These are phyloP conservation scores for Picochlorum sp. DNA, from an alignment of 139 green algal genomes.

Conservation along the genomic window DNA sequence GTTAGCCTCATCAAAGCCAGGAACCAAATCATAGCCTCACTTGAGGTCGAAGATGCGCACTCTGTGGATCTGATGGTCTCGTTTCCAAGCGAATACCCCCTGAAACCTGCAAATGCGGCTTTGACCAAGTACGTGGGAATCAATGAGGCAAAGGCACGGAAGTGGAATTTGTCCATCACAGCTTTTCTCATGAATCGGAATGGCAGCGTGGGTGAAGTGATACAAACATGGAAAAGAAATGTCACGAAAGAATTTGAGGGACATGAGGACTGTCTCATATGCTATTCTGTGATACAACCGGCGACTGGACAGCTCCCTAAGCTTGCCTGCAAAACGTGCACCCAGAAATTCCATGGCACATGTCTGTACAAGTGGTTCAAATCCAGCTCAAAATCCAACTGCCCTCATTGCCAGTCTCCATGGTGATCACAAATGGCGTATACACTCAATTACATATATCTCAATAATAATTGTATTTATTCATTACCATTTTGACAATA, in stretches of 20 bases:
- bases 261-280: slow-evolving; percentile 95
- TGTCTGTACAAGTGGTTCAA: slow-evolving; percentile 98
- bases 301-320: slow-evolving; percentile 70
- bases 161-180: slow-evolving; percentile 88
- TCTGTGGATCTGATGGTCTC: slow-evolving; percentile 73
- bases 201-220: slow-evolving; percentile 62
- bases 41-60: slow-evolving; percentile 68
- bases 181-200: slow-evolving; percentile 81
- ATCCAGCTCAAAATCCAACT: slow-evolving; percentile 69
- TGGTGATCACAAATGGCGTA: slow-evolving; percentile 33
- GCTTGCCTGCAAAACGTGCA: slow-evolving; percentile 68
- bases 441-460: background rate
- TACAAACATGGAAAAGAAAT: slow-evolving; percentile 78
- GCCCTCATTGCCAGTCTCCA: slow-evolving; percentile 83
- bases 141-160: slow-evolving; percentile 69
- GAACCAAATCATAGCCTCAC: background rate
- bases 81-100: slow-evolving; percentile 69
- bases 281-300: slow-evolving; percentile 83
- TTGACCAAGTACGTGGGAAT: slow-evolving; percentile 69
- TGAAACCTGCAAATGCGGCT: slow-evolving; percentile 63
- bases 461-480: background rate
- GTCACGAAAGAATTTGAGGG: slow-evolving; percentile 70
- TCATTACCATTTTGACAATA: background rate
- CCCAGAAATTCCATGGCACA: slow-evolving; percentile 78
- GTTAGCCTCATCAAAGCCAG: background rate